Evolutionary conservation across 225 moss, liverwort and hornwort species (phyloP), one percentile per base, ranked within the genome.

Genomic region (Ulota crispa): DNA sequence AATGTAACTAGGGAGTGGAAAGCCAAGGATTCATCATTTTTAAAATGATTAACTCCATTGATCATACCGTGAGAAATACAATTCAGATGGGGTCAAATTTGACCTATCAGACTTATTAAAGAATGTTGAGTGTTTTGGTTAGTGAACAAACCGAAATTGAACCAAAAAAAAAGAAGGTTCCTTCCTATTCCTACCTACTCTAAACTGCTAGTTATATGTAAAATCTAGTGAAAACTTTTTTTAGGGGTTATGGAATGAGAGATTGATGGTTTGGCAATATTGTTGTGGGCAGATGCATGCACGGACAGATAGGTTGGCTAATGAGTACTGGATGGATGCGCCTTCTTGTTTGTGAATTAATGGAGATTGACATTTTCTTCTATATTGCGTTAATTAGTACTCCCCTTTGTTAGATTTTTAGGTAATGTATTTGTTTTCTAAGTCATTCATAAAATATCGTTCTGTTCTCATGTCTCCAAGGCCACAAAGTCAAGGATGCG

Each of bases 331-430:
- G 95, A 8, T 8, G 39, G 2, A 88, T 92, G 89, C 90, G 92
- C 41, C 82, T 93, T 28, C 90, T 95, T 32, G 82, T 92, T 60
- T 87, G 92, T 14, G 93, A 96, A 79, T 91, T 87, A 80, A 88
- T 83, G 21, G 95, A 96, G 77, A 89, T 94, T 67, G 90, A 82
- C 83, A 93, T 94, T 55, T 94, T 96, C 85, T 87, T 92, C 75
- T 91, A 94, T 60, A 93, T 96, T 68, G 95, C 94, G 95, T 96
- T 71, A 59, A 13, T 11, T 42, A 42, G 81, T 81, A 32, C 20
- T 75, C 47, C 27, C 52, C 32, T 56, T 4, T 36, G 16, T 23
- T 77, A 68, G 24, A 50, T 70, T 53, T 53, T 24, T 27, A 27
- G 30, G 28, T 8, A 56, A n/a, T 34, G 19, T 37, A 18, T 9